Evolutionary conservation across 345 rosid species (phyloP).

Genomic region (Rhodamnia rubescens): DNA sequence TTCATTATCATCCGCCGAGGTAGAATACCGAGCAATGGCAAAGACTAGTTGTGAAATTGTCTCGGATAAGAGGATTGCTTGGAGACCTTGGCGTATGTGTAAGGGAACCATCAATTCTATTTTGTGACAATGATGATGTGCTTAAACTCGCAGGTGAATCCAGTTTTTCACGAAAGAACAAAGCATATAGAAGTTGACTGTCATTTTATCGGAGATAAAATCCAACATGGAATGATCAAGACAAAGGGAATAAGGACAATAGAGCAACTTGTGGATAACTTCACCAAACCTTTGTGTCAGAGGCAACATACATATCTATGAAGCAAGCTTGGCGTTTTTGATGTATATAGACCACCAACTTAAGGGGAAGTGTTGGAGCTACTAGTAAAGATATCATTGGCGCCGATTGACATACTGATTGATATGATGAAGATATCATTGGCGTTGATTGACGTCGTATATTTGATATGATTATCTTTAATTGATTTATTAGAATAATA

Average conservation of each 20-base stretch:
- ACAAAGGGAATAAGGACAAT: background rate
- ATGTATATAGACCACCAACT: no score
- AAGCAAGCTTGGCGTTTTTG: no score
- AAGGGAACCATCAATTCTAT: background rate
- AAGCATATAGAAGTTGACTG: background rate
- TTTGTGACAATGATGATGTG: background rate
- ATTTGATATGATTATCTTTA: no score
- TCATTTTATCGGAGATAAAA: background rate
- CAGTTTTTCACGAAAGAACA: background rate
- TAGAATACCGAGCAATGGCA: background rate
- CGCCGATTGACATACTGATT: no score
- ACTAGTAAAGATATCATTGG: no score
- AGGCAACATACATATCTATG: no score
- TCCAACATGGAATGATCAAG: background rate
- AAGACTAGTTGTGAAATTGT: background rate
- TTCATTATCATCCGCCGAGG: background rate
- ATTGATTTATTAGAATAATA: no score
- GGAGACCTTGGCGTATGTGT: background rate
- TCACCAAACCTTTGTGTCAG: no score
- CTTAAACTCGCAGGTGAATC: background rate
- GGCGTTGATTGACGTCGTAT: no score
- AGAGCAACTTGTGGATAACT: no score
- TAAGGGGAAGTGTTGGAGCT: no score
- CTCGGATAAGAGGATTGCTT: background rate
- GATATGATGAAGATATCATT: no score